Evolutionary conservation across 1,139 yeast species (phyloP), one percentile per base, ranked within the genome.

Genomic region (Pichia norvegensis): DNA sequence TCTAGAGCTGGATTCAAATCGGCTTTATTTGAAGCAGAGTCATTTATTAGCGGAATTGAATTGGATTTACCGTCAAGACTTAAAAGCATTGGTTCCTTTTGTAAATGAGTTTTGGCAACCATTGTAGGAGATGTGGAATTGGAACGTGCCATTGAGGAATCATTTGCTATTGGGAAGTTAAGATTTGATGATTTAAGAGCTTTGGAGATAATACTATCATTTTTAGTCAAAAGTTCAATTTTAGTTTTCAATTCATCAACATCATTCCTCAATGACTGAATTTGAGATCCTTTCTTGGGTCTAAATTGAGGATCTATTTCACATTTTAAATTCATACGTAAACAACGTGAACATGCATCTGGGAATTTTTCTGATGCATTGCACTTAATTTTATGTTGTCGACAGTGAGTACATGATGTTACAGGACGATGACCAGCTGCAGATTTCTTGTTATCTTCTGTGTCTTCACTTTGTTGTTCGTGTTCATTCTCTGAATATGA

Each of bases 321-420:
- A 68, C 97, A 90, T 50, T 74, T 76, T 38, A 88, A 70, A 2
- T 79, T 81, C 85, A 85, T 83, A 58, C 83, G 72, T 42, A 79
- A 82, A 64, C 97, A 90, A 48, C 96, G 67, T 29, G 82, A 76
- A 63, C 97, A 90, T 0, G 96, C 86, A 14, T 72, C 71, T 1
- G 97, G 97, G 55, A 76, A 84, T 51, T 82, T 79, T 23, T 85
- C 92, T 4, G 86, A 76, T 0, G 97, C 97, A 60, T 90, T 86
- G 66, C 97, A 90, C 59, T 84, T 85, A 65, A 88, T 87, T 65
- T 90, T 90, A 62, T 88, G 97, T 61, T 90, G 97, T 45, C 97
- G 79, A 62, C 97, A 90, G 59, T 87, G 94, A 0, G 95, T 85
- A 61, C 97, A 90, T 3, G 95, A 84, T 0, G 95, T 85, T 2